phyloP scores from a whole-genome alignment of 441 rosid species.

The Euphorbia schlechtendalii region DNA sequence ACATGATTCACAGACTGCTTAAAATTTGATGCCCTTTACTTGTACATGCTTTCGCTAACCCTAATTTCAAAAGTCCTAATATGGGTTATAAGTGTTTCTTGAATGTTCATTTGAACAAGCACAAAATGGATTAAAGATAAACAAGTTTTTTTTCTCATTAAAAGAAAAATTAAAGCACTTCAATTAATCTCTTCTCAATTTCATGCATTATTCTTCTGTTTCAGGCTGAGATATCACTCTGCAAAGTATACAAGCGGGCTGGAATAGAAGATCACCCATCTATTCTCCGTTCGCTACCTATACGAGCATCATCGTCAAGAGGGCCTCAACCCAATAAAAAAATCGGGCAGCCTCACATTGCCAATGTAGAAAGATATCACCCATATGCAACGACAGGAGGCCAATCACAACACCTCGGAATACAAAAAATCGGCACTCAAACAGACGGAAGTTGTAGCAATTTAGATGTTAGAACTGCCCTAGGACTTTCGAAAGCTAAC shows the following conservation, averaged over 20 bases:
- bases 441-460: constrained; percentile 50
- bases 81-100: not conserved
- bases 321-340: constrained; percentile 24
- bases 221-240: constrained; percentile 93
- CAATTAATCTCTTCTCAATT: not conserved
- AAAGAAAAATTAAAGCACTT: no score
- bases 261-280: constrained; percentile 96
- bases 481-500: constrained; percentile 52
- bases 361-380: constrained; percentile 24
- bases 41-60: not conserved
- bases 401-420: constrained; percentile 27
- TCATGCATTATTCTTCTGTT: not conserved
- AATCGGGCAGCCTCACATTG: constrained; percentile 16
- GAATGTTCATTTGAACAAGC: not conserved
- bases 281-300: constrained; percentile 65
- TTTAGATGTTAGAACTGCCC: constrained; percentile 60
- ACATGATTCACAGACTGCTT: not conserved
- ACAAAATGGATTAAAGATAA: not conserved
- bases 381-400: constrained; percentile 17
- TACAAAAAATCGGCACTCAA: constrained; percentile 33
- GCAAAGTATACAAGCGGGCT: constrained; percentile 91
- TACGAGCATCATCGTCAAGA: constrained; percentile 39
- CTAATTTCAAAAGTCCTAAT: constrained; percentile 4
- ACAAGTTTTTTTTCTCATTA: no score
- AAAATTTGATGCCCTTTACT: not conserved